Evolutionary conservation across 2,329 filamentous ascomycete species (phyloP).

Genomic region (Botrytis deweyae): DNA sequence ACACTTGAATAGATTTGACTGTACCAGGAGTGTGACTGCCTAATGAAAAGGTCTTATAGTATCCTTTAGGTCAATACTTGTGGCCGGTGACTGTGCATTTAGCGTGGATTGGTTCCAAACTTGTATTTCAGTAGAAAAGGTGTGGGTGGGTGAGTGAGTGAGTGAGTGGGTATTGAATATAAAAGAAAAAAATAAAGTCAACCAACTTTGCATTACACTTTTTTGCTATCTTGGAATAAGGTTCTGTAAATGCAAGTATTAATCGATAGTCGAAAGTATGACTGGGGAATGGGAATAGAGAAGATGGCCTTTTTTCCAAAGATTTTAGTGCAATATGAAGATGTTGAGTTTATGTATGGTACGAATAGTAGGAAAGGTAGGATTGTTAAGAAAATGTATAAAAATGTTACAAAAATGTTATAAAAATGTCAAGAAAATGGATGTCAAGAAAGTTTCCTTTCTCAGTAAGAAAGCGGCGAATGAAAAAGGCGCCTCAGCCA

Average conservation of each 20-base stretch:
- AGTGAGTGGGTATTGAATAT: background rate
- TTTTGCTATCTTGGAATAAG: background rate
- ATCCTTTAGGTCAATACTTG: slow-evolving; percentile 9
- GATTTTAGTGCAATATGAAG: background rate
- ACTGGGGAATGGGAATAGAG: background rate
- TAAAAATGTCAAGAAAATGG: background rate
- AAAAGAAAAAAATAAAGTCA: background rate
- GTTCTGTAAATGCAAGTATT: background rate
- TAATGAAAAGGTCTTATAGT: slow-evolving; percentile 10
- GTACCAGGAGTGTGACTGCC: slow-evolving; percentile 20
- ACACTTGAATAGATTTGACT: slow-evolving; percentile 14
- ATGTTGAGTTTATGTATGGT: background rate
- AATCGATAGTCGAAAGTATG: background rate
- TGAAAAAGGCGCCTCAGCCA: slow-evolving; percentile 20
- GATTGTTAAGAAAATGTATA: background rate
- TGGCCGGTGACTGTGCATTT: slow-evolving; percentile 18
- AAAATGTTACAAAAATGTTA: background rate
- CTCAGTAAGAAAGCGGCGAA: slow-evolving; percentile 4
- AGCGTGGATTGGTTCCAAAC: background rate
- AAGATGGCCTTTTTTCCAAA: background rate
- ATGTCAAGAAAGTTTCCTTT: background rate
- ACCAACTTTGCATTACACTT: background rate
- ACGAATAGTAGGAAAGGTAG: background rate
- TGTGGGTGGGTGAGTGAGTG: background rate
- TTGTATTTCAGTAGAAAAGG: slow-evolving; percentile 10